These are phyloP conservation scores for Nicotiana rustica DNA, from an alignment of 305 asterid genomes.

Conservation along the genomic window DNA sequence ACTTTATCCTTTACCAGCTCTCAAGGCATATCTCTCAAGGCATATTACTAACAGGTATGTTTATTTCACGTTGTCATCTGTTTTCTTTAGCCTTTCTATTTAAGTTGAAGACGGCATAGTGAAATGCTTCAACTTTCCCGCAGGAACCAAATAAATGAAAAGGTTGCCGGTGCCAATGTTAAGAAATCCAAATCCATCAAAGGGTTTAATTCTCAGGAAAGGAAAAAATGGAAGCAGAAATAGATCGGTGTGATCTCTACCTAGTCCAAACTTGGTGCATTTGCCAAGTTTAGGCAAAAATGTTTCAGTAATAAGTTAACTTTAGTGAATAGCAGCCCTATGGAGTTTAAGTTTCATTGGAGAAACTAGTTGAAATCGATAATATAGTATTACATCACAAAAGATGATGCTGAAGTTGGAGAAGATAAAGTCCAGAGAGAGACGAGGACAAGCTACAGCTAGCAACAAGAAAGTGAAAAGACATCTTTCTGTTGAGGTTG, in stretches of 20 bases:
- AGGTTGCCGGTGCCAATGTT: not conserved
- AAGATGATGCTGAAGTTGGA: not conserved
- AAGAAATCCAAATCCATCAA: not conserved
- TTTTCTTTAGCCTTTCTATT: too few relatives aligned
- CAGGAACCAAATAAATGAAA: not conserved
- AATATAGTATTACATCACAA: too few relatives aligned
- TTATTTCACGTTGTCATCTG: too few relatives aligned
- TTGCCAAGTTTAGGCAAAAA: not conserved
- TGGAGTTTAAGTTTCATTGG: not conserved
- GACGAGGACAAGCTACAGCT: conserved; percentile 4
- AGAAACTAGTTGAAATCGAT: not conserved
- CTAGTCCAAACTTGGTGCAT: not conserved
- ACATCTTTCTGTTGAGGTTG: conserved; percentile 36
- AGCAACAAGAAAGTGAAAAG: conserved; percentile 36
- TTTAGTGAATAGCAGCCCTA: not conserved
- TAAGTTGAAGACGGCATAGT: not conserved
- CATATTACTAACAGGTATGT: too few relatives aligned
- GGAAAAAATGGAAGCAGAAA: not conserved
- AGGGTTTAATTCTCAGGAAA: not conserved
- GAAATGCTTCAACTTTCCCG: conserved; percentile 6
- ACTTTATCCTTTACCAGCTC: too few relatives aligned
- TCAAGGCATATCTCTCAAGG: too few relatives aligned
- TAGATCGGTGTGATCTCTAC: not conserved
- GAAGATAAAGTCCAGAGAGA: not conserved
- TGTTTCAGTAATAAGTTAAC: conserved; percentile 8